Conservation (phyloP, 2,329 filamentous ascomycete species). For the Emydomyces testavorans region DNA sequence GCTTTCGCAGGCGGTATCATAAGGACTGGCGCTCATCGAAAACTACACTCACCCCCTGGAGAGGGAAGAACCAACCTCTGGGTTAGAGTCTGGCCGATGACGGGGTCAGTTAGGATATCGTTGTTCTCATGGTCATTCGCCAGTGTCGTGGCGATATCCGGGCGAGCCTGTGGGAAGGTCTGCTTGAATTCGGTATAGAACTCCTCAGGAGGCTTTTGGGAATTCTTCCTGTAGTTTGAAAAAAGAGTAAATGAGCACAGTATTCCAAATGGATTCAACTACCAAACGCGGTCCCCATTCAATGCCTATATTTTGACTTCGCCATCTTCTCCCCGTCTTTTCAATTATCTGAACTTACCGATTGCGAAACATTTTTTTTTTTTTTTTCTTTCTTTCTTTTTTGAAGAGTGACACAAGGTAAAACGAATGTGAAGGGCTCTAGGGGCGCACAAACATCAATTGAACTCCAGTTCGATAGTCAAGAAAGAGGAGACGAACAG, state of each 20-base stretch:
- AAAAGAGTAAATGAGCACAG: background rate
- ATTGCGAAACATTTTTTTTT: slow-evolving; percentile 36
- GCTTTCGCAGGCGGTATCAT: background rate
- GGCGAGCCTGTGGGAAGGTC: slow-evolving; percentile 62
- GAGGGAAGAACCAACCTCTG: slow-evolving; percentile 14
- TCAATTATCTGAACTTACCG: slow-evolving; percentile 29
- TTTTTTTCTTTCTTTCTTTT: too few relatives aligned
- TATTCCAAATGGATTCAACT: too few relatives aligned
- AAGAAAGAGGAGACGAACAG: background rate
- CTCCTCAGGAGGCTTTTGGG: slow-evolving; percentile 76
- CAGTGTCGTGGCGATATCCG: slow-evolving; percentile 26
- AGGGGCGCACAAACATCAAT: slow-evolving; percentile 11
- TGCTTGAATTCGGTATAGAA: slow-evolving; percentile 74
- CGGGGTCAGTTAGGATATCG: background rate
- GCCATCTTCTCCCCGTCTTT: background rate
- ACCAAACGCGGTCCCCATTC: too few relatives aligned
- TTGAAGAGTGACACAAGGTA: slow-evolving; percentile 8
- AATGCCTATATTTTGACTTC: background rate
- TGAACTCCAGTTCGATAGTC: background rate
- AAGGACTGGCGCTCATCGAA: slow-evolving; percentile 9
- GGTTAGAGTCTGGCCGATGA: slow-evolving; percentile 13
- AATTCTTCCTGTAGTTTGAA: slow-evolving; percentile 49
- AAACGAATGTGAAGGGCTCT: slow-evolving; percentile 1
- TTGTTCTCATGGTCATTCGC: slow-evolving; percentile 8
- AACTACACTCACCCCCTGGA: slow-evolving; percentile 8